Conservation (phyloP, 2,329 filamentous ascomycete species). For the Pseudocercospora fijiensis region DNA sequence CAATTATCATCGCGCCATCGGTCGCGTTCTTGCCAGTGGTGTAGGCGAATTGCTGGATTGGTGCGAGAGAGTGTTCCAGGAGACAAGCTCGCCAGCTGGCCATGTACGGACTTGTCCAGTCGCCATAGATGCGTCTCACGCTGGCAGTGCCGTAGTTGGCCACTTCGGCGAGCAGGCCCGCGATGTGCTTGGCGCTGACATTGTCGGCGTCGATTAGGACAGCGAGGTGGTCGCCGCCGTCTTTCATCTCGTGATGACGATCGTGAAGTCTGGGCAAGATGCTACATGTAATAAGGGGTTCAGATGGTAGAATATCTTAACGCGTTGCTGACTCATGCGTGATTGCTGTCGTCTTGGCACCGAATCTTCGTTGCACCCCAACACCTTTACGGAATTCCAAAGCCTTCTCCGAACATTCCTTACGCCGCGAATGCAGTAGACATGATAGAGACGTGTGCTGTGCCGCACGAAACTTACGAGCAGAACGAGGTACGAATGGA, state of each 20-base stretch:
- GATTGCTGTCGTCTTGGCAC: neutral
- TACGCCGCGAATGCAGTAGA: neutral
- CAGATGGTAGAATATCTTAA: too few relatives aligned
- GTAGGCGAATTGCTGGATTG: slow-evolving; percentile 37
- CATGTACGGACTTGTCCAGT: slow-evolving; percentile 33
- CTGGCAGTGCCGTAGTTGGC: slow-evolving; percentile 38
- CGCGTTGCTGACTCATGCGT: neutral
- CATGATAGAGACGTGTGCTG: neutral
- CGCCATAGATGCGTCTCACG: slow-evolving; percentile 36
- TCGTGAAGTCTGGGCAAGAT: too few relatives aligned
- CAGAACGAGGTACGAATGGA: neutral
- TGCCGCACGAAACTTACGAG: neutral
- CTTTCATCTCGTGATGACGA: neutral
- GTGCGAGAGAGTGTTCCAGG: slow-evolving; percentile 31
- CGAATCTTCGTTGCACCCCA: too few relatives aligned
- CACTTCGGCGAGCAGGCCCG: slow-evolving; percentile 35
- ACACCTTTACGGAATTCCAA: neutral
- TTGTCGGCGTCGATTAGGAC: neutral
- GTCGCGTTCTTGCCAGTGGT: slow-evolving; percentile 38
- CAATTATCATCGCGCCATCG: slow-evolving; percentile 40
- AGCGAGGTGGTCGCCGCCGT: neutral
- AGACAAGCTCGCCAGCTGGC: slow-evolving; percentile 31
- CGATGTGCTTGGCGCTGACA: slow-evolving; percentile 2
- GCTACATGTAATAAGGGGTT: too few relatives aligned
- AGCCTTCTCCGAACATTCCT: neutral